Evolutionary conservation across 2,329 filamentous ascomycete species (phyloP), one percentile per base, ranked within the genome.

Genomic region (Xylariaceae sp.): DNA sequence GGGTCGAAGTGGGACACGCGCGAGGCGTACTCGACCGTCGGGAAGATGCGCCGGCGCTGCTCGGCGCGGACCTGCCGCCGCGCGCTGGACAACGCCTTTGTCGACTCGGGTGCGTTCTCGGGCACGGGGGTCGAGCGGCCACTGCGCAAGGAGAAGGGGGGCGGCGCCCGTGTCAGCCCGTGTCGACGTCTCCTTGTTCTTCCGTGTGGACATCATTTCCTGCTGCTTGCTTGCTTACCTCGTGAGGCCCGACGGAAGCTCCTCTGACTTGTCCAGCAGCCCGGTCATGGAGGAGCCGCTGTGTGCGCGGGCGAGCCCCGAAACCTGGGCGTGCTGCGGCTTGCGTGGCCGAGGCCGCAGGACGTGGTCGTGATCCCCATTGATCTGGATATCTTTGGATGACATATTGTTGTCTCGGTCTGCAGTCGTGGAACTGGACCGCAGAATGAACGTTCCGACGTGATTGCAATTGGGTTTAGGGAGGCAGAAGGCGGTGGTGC

Each of bases 1-100:
- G 89, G 88, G 55, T 98, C 92, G 56, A 98, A 94, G 63, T 98
- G 90, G 13, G 90, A 96, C 15, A 96, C 81, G 37, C 92, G 83
- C 39, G 83, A 81, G 25, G 85, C 76, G 63, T 90, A 98, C 52
- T 94, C 85, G 55, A 94, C 88, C 15, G 85, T 92, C 15, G 93
- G 90, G 57, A 96, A 98, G 46, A 95, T 70, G 47, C 89, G 82
- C 37, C 81, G 81, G 45, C 83, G 80, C 49, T 87, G 83, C 57
- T 88, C 77, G 39, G 83, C 84, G 53, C 88, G 82, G 32, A 82
- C 78, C 51, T 90, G 83, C 56, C 87, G 89, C 46, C 89, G 80
- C 15, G 83, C 89, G 11, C 78, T 81, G 26, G 87, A 93, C 41
- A 94, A 81, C 23, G 83, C 88, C 48, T 90, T 83, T 37, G 82